Evolutionary conservation across 1,139 yeast species (phyloP).

Genomic region (Casaregolazyma suthepensis): DNA sequence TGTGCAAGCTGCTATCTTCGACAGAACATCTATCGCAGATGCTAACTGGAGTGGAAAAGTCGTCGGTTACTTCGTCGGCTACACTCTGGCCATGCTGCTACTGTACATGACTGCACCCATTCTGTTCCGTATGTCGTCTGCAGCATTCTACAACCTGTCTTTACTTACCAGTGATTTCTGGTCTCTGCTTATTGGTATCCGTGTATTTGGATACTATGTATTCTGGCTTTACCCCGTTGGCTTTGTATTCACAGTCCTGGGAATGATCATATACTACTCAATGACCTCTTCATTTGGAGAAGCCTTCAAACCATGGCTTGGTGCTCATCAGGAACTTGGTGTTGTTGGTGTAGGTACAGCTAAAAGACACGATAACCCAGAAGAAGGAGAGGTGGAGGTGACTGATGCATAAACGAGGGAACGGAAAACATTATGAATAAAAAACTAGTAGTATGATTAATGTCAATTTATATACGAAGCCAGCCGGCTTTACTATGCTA

Average conservation of each 20-base stretch:
- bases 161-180: constrained; percentile 41
- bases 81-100: constrained; percentile 35
- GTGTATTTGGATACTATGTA: constrained; percentile 39
- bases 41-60: constrained; percentile 37
- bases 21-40: constrained; percentile 31
- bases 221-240: constrained; percentile 44
- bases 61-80: constrained; percentile 41
- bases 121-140: constrained; percentile 40
- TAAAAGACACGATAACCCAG: constrained; percentile 15
- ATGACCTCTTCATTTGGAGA: constrained; percentile 34
- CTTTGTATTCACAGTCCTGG: constrained; percentile 37
- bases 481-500: neutral
- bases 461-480: neutral
- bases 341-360: constrained; percentile 41
- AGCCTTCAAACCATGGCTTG: constrained; percentile 42
- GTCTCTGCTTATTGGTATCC: constrained; percentile 39
- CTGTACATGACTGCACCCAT: constrained; percentile 39
- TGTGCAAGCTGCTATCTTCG: constrained; percentile 40
- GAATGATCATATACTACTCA: constrained; percentile 37
- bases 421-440: neutral
- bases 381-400: neutral
- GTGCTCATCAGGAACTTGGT: constrained; percentile 35
- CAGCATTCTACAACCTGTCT: constrained; percentile 41
- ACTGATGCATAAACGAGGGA: neutral
- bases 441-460: neutral